Evolutionary conservation across 208 protist species (phyloP).

Genomic region (Borovskyia barvae): DNA sequence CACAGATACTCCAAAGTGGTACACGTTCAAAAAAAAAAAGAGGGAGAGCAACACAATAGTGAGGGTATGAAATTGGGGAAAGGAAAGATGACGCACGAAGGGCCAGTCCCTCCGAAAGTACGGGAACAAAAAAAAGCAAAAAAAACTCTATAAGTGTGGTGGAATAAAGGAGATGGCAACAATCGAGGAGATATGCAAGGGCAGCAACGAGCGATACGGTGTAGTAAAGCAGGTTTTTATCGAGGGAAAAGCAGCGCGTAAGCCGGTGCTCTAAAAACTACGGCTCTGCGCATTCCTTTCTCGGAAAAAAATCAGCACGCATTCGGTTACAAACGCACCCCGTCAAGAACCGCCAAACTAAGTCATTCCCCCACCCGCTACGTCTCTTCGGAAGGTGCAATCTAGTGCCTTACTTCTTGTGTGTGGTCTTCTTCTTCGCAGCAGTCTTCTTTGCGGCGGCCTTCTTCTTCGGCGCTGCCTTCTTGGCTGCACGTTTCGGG

Average conservation of each 20-base stretch:
- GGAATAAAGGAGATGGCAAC: conserved; percentile 1
- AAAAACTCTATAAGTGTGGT: background rate
- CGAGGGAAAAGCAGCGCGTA: too few relatives aligned
- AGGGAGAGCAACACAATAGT: background rate
- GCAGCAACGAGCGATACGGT: background rate
- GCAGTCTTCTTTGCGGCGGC: conserved; percentile 14
- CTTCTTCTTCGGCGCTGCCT: conserved; percentile 29
- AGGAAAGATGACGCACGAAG: background rate
- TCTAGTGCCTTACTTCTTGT: conserved; percentile 6
- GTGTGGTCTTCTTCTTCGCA: conserved; percentile 15
- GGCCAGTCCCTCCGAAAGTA: background rate
- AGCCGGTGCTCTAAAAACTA: too few relatives aligned
- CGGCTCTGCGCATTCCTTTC: too few relatives aligned
- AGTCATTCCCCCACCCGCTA: too few relatives aligned
- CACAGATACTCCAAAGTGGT: too few relatives aligned
- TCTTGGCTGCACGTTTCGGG: conserved; percentile 13
- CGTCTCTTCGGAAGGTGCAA: too few relatives aligned
- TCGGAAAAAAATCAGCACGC: too few relatives aligned
- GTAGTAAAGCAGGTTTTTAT: conserved; percentile 1
- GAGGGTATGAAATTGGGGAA: background rate
- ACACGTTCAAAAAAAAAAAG: conserved; percentile 1
- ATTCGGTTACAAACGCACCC: too few relatives aligned
- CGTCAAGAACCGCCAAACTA: too few relatives aligned
- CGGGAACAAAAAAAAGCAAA: background rate
- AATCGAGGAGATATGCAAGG: conserved; percentile 1